Base-by-base conservation (phyloP, 164 flowering plant genomes). In the Aristolochia californica region DNA sequence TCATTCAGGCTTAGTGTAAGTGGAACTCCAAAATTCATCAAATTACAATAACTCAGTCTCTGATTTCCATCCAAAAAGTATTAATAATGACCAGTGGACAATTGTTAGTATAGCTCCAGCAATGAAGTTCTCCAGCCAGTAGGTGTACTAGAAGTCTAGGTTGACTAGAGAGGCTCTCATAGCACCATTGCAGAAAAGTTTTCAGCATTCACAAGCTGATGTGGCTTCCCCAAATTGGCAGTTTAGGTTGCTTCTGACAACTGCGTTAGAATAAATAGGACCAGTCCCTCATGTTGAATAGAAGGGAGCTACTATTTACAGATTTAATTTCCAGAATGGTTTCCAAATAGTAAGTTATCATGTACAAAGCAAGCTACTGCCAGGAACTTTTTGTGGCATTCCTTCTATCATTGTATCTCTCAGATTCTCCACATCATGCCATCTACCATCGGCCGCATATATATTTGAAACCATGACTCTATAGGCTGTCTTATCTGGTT, bases 391-490 rank as follows among this genome's bases (percentile, higher is more conserved):
- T 57, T 63, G 61, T 13, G 57, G 38, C 56, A 72, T 69, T 5
- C 49, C 61, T 25, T 56, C 69, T 45, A 48, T 24, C 45, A 73
- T 59, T 47, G 62, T 67, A 59, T 73, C 82, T 66, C 96, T 84
- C 75, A 84, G 47, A 24, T 54, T 75, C 69, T 58, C 61, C 55
- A 74, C 90, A 58, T 80, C 84, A 59, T 75, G 77, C 96, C 96
- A 91, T 61, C 80, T 78, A 63, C 77, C 88, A 60, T 73, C 64
- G 14, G 61, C 68, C 51, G 95, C 94, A 68, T 84, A 80, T 27
- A 80, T 58, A 51, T 91, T 91, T 58, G 91, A 80, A 45, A 88
- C 75, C 88, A 82, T 78, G 40, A 91, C 85, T 59, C 60, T 75
- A 48, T 86, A 84, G 48, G 77, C 79, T 56, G 71, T 56, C 60